Base-by-base conservation (phyloP, 495 filamentous ascomycete genomes). In the Chlorociboria aeruginascens region DNA sequence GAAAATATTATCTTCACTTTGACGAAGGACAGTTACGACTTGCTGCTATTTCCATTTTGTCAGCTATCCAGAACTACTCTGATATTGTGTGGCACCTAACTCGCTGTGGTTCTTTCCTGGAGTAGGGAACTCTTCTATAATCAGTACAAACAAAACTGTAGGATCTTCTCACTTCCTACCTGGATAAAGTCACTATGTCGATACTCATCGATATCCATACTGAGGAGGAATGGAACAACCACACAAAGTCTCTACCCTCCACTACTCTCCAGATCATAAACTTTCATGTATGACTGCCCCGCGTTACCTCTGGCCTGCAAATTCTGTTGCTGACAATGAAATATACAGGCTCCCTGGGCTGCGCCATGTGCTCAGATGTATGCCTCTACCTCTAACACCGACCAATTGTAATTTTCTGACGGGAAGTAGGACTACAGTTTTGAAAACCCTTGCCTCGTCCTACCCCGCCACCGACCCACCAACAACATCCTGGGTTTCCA, bases 281-380 rank as follows among this genome's bases (percentile, higher is more conserved):
- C 63, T 97, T 97, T 70, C 82, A 95, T 66, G 85, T 93, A 0
- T 83, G 88, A 57, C 97, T 93, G 92, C 92, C 93, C 13, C 13
- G 33, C 11, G 6, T 6, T 14, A 36, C 13, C 6, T 36, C 32
- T 2, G 10, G 1, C 33, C 7, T 36, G 2, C 11, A 14, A 36
- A 36, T 11, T 14, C 7, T 36, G 11, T 36, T 36, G 33, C 33
- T 11, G 33, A 11, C 33, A 11, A 12, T 12, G 14, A 36, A 12
- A 36, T 12, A 14, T 17, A 12, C 10, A 8, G 8, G n/a, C 20
- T 39, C 20, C 29, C 3, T 28, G 40, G 30, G 7, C 40, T 8
- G 17, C 25, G 40, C 25, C 40, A 28, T 8, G 20, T 30, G n/a
- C 20, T 43, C 9, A 12, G 34, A 14, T 14, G 11, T 12, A 12